Evolutionary conservation across 2,329 filamentous ascomycete species (phyloP).

Genomic region (Penicillium rolfsii): DNA sequence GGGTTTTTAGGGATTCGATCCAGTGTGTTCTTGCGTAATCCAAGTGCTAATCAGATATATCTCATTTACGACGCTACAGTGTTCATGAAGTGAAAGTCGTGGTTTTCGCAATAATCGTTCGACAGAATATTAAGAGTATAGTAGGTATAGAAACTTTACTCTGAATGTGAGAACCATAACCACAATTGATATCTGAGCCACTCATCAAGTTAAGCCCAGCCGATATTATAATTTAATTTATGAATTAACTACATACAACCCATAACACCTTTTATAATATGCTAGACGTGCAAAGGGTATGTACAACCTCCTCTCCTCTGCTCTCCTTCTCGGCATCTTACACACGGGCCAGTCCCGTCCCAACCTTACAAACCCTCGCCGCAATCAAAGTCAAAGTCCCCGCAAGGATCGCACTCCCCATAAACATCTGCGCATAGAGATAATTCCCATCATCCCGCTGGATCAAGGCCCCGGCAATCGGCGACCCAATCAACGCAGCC

Average conservation of each 20-base stretch:
- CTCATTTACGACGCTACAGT: too few species aligned
- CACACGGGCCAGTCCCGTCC: conserved; percentile 37
- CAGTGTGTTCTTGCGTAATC: too few species aligned
- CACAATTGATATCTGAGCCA: neutral
- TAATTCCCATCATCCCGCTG: conserved; percentile 51
- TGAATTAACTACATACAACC: neutral
- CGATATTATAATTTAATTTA: neutral
- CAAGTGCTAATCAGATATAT: too few species aligned
- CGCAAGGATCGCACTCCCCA: conserved; percentile 49
- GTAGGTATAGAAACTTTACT: too few species aligned
- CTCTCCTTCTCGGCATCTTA: neutral
- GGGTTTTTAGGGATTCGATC: too few species aligned
- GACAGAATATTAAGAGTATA: too few species aligned
- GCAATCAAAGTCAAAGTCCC: conserved; percentile 49
- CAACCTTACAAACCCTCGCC: conserved; percentile 44
- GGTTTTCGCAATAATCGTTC: too few species aligned
- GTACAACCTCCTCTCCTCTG: neutral
- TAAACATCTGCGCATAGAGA: conserved; percentile 57
- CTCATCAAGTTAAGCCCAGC: neutral
- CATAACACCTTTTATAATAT: conserved; percentile 7
- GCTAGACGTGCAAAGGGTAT: conserved; percentile 7
- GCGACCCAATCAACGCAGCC: conserved; percentile 58
- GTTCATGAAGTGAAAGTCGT: too few species aligned
- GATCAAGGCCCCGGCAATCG: conserved; percentile 59
- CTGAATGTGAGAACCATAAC: too few species aligned